Conservation (phyloP, 2,329 filamentous ascomycete genomes). For the Calonectria honghensis region DNA sequence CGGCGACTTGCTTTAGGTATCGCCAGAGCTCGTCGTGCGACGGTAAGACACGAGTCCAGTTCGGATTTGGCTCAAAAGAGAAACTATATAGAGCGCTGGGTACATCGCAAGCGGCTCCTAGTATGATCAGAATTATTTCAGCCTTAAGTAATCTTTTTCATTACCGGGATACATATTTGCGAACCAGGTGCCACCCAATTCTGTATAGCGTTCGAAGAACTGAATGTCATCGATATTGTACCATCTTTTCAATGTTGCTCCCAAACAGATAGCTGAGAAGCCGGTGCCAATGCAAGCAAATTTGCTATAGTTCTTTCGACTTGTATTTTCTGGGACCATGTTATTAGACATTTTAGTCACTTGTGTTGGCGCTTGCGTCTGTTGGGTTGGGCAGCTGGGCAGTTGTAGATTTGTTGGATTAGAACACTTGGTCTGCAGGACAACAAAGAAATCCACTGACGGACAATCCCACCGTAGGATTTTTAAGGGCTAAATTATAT, state of each 20-base stretch:
- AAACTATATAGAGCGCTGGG: conserved; percentile 77
- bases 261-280: conserved; percentile 77
- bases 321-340: too few relatives aligned
- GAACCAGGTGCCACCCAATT: conserved; percentile 79
- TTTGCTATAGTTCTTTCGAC: conserved; percentile 56
- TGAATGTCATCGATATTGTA: conserved; percentile 75
- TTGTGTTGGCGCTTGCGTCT: too few relatives aligned
- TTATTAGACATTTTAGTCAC: too few relatives aligned
- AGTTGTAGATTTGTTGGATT: too few relatives aligned
- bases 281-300: conserved; percentile 74
- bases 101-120: conserved; percentile 72
- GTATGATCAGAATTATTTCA: too few relatives aligned
- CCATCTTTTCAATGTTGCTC: conserved; percentile 73
- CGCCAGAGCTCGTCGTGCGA: conserved; percentile 72
- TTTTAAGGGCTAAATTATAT: too few relatives aligned
- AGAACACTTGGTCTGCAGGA: too few relatives aligned
- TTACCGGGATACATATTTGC: conserved; percentile 76
- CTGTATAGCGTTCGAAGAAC: conserved; percentile 75
- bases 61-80: conserved; percentile 75
- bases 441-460: too few relatives aligned
- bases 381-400: too few relatives aligned
- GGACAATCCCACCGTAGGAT: too few relatives aligned
- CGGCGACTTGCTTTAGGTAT: conserved; percentile 74
- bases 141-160: too few relatives aligned
- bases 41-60: conserved; percentile 76